Conservation (phyloP, 1,139 yeast genomes). For the Pneumocystis wakefieldiae region DNA sequence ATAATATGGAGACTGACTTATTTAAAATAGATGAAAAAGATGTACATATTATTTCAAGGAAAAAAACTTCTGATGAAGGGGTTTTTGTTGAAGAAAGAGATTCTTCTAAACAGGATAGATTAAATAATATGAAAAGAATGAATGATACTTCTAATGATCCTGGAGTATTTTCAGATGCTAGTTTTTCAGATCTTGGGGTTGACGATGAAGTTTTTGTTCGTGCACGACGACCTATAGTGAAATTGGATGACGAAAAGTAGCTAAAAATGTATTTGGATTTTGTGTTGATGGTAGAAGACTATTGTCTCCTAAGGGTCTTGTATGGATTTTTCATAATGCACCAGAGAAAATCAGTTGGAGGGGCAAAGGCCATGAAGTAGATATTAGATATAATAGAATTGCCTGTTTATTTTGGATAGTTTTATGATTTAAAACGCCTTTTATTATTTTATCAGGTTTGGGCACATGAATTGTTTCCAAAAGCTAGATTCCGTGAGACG, state of each 20-base stretch:
- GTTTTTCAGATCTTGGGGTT: slow-evolving; percentile 22
- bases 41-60: neutral
- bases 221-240: slow-evolving; percentile 19
- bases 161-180: neutral
- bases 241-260: slow-evolving; percentile 23
- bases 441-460: slow-evolving; percentile 63
- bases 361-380: slow-evolving; percentile 27
- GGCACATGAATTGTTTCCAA: slow-evolving; percentile 72
- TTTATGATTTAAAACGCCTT: slow-evolving; percentile 34
- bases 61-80: too few relatives aligned
- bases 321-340: slow-evolving; percentile 19
- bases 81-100: neutral
- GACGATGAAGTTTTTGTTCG: slow-evolving; percentile 24
- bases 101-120: too few relatives aligned
- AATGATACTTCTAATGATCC: neutral
- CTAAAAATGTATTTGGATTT: neutral
- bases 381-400: neutral
- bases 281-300: slow-evolving; percentile 14
- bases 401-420: slow-evolving; percentile 4
- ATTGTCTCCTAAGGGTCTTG: slow-evolving; percentile 24
- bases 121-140: too few relatives aligned
- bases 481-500: slow-evolving; percentile 59
- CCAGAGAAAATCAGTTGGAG: slow-evolving; percentile 21
- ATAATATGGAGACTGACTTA: neutral
- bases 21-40: neutral